Conservation (phyloP, 2,329 filamentous ascomycete genomes). For the Nigrospora oryzae region DNA sequence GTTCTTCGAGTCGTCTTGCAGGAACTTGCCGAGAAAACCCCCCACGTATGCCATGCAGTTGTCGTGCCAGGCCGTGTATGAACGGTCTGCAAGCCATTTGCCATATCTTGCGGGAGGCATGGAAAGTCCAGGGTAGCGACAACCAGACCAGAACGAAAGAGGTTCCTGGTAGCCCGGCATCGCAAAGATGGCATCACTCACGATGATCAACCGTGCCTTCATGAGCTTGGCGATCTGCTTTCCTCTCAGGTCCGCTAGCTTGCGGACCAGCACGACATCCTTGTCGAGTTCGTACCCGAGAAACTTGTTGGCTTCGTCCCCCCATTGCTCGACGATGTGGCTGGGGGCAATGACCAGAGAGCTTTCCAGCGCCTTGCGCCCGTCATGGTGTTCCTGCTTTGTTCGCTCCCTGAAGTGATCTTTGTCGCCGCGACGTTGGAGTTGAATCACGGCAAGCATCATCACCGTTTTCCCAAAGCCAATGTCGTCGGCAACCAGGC, state of each 20-base stretch:
- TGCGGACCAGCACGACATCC: constrained; percentile 17
- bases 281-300: constrained; percentile 10
- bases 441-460: constrained; percentile 26
- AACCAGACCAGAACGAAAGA: constrained; percentile 10
- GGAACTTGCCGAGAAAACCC: no score
- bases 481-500: constrained; percentile 33
- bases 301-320: constrained; percentile 22
- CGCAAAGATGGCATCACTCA: constrained; percentile 19
- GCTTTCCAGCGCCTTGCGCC: constrained; percentile 21
- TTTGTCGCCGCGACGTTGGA: constrained; percentile 13
- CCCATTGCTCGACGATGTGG: constrained; percentile 32
- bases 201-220: constrained; percentile 28
- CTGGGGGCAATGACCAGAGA: constrained; percentile 30
- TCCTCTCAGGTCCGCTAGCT: neutral
- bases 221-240: constrained; percentile 9
- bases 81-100: neutral
- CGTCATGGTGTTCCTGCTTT: constrained; percentile 2
- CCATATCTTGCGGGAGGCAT: neutral
- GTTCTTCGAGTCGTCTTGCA: no score
- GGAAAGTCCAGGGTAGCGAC: neutral
- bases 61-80: constrained; percentile 2
- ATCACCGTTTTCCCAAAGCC: constrained; percentile 37
- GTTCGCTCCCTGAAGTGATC: constrained; percentile 10
- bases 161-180: constrained; percentile 6
- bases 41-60: neutral